Evolutionary conservation across 202 grass and related monocot species (phyloP), one percentile per base, ranked within the genome.

Genomic region (Setaria viridis): DNA sequence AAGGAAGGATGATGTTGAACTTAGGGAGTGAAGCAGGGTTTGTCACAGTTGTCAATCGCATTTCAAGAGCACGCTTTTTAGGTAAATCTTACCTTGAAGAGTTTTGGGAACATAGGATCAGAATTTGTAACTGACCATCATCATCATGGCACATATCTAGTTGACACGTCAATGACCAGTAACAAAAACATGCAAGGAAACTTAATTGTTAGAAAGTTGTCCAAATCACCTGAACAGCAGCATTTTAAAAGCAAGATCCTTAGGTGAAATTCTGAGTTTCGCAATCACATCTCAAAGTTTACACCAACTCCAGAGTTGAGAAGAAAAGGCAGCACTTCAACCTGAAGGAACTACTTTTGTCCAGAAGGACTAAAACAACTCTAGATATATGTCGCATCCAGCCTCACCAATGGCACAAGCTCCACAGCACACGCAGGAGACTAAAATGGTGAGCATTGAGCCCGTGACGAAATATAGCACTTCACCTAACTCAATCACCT

Each of bases 271-370:
- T 51, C 29, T 50, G 30, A 63, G 59, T 87, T 83, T 67, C 48
- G 5, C 10, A 51, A 42, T 48, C 62, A 78, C 19, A 33, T 83
- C 73, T 43, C 42, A 54, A 62, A 76, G 20, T 66, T 85, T 65
- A 65, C 29, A 67, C 35, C 43, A 64, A 64, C 53, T 79, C 25
- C 0, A 80, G 64, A 84, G 63, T 63, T 74, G 29, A 47, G 16
- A 78, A 76, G 77, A 66, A 65, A 84, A 69, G 63, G 76, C 62
- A 65, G 25, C 69, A 87, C 89, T 76, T 84, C 21, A 59, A 78
- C 74, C 43, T 54, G 59, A 74, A 32, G 82, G 60, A 80, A 70
- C 35, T 66, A 76, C 62, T 72, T 89, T 87, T 84, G 4, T 56
- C 62, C 63, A 76, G 47, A 83, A 80, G 54, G 73, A 30, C 7